Conservation (phyloP, 768 basidiomycete genomes). For the Pluteus cervinus region DNA sequence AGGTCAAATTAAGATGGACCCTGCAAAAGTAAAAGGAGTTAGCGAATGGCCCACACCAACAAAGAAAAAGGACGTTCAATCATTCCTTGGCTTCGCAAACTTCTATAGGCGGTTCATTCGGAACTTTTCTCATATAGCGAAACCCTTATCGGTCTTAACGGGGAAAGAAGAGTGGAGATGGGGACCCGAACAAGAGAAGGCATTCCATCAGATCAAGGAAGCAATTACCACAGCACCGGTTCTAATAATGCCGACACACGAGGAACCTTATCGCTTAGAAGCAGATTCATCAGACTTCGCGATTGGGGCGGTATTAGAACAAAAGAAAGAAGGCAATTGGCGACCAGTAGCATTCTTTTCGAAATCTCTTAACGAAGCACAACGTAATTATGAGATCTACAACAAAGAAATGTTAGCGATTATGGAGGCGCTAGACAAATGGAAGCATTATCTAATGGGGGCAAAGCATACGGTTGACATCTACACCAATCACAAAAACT, state of each 20-base stretch:
- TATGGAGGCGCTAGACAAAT: constrained; percentile 20
- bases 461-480: constrained; percentile 18
- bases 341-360: constrained; percentile 30
- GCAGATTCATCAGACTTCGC: constrained; percentile 25
- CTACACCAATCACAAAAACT: constrained; percentile 6
- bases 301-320: constrained; percentile 24
- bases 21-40: constrained; percentile 28
- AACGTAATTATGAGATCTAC: constrained; percentile 44
- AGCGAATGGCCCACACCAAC: constrained; percentile 30
- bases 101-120: constrained; percentile 30
- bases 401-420: constrained; percentile 46
- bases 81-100: constrained; percentile 38
- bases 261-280: constrained; percentile 19
- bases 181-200: constrained; percentile 11
- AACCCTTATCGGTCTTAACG: constrained; percentile 21
- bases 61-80: constrained; percentile 23
- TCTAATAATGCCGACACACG: constrained; percentile 13
- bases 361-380: constrained; percentile 15
- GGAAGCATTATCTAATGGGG: constrained; percentile 19
- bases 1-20: constrained; percentile 27
- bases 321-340: constrained; percentile 19
- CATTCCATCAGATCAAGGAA: constrained; percentile 24
- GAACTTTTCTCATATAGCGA: constrained; percentile 20
- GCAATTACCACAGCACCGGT: constrained; percentile 18
- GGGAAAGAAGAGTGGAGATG: constrained; percentile 23